Base-by-base conservation (phyloP, 2,329 filamentous ascomycete species). In the Fusarium begoniae region DNA sequence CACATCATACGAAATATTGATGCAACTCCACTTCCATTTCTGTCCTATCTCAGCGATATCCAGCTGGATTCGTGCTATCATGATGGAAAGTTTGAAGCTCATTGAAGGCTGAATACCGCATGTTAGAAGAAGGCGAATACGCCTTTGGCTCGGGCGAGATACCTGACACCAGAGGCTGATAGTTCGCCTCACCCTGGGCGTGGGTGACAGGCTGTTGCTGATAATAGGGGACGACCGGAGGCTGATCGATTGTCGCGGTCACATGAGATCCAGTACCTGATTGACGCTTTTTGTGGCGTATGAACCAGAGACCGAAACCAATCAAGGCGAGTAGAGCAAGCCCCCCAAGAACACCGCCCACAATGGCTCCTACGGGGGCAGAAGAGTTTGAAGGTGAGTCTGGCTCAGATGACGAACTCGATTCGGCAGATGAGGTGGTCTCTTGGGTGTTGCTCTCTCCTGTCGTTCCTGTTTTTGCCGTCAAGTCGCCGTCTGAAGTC, bases 281-380 rank as follows among this genome's bases (percentile, higher is more conserved):
- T 30, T 62, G 50, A 18, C 37, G 60, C 30, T 57, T 66, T 32
- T 57, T 66, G 24, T 47, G 41, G 37, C 60, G 50, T n/a, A 65
- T 44, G 15, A 50, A 50, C 50, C 60, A 65, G 7, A 66, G 38
- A 22, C 50, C 50, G 13, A 66, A 35, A 4, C 64, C 30, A 26
- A 66, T 26, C 4, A 66, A n/a, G 13, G 37, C n/a, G 20, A 66
- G 13, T 3, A 66, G 13, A 1, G 43, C 38, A 38, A 66, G 22
- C 12, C 64, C 64, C 38, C 64, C 50, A 7, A 57, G 15, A 22
- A 58, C 60, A n/a, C 50, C 50, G 6, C 60, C 64, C 4, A 58
- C 44, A 6, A 58, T 65, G 13, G 43, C 43, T 22, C 60, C 60
- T 24, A 44, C 14, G 9, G 60, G 50, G 17, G 41, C 24, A n/a